Evolutionary conservation across 345 rosid species (phyloP).

Genomic region (Aquilaria sinensis): DNA sequence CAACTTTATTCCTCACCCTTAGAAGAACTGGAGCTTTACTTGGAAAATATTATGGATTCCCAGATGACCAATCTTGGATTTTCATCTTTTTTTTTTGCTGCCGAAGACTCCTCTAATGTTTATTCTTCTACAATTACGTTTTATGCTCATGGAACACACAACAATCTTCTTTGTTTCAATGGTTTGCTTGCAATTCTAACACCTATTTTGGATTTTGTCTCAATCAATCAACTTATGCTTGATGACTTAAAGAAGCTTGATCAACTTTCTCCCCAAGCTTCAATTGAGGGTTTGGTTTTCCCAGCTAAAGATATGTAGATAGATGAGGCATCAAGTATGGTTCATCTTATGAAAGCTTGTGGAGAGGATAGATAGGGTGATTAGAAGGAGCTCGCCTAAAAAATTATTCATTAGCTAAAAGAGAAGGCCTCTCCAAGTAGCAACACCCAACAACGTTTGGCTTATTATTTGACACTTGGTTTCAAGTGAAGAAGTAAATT

Average conservation of each 20-base stretch:
- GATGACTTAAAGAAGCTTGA: slow-evolving; percentile 8
- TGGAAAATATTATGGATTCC: slow-evolving; percentile 6
- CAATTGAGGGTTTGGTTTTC: slow-evolving; percentile 4
- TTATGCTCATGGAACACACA: slow-evolving; percentile 1
- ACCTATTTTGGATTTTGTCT: neutral
- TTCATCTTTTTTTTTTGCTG: slow-evolving; percentile 10
- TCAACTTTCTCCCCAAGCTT: neutral
- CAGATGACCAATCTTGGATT: slow-evolving; percentile 15
- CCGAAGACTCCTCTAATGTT: slow-evolving; percentile 18
- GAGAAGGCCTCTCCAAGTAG: slow-evolving; percentile 26
- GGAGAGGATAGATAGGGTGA: slow-evolving; percentile 36
- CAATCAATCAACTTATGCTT: slow-evolving; percentile 9
- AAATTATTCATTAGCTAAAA: slow-evolving; percentile 12
- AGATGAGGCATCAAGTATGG: slow-evolving; percentile 21
- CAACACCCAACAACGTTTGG: slow-evolving; percentile 13
- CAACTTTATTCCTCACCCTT: slow-evolving; percentile 8
- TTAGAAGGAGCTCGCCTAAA: slow-evolving; percentile 20
- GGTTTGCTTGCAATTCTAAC: slow-evolving; percentile 10
- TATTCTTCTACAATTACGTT: slow-evolving; percentile 7
- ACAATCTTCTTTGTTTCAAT: neutral
- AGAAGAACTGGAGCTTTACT: slow-evolving; percentile 18
- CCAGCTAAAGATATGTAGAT: slow-evolving; percentile 16
- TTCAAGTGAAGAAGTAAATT: slow-evolving; percentile 19
- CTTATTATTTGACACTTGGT: slow-evolving; percentile 27
- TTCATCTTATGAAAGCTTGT: slow-evolving; percentile 33